phyloP scores from a whole-genome alignment of 2,329 filamentous ascomycete species.

The Calonectria montana region DNA sequence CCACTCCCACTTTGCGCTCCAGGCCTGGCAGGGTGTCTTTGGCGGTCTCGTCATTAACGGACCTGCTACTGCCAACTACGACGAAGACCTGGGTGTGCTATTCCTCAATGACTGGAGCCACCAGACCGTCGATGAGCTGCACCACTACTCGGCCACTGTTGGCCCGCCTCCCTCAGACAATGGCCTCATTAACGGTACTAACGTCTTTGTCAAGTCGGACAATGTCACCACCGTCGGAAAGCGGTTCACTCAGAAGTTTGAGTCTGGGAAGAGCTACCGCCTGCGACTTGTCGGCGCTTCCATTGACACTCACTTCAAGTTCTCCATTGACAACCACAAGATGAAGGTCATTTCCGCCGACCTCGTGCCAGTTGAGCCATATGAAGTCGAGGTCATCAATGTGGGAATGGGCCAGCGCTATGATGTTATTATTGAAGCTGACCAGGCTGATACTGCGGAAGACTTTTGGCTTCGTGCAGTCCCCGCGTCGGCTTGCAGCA shows the following conservation, averaged over 20 bases:
- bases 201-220: slow-evolving; percentile 48
- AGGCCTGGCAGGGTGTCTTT: slow-evolving; percentile 34
- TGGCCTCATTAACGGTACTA: slow-evolving; percentile 58
- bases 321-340: slow-evolving; percentile 66
- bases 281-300: slow-evolving; percentile 61
- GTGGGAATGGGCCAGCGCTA: slow-evolving; percentile 51
- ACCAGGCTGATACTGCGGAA: slow-evolving; percentile 44
- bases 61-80: slow-evolving; percentile 68
- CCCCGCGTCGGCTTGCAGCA: slow-evolving; percentile 54
- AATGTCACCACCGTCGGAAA: slow-evolving; percentile 42
- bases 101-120: slow-evolving; percentile 71
- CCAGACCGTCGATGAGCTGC: slow-evolving; percentile 53
- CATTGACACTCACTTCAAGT: slow-evolving; percentile 57
- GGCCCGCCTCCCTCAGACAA: slow-evolving; percentile 56
- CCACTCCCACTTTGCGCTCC: slow-evolving; percentile 34
- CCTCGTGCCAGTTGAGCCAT: slow-evolving; percentile 68
- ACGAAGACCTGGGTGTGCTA: slow-evolving; percentile 71
- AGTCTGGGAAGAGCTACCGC: slow-evolving; percentile 56
- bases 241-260: slow-evolving; percentile 52
- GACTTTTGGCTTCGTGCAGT: slow-evolving; percentile 63
- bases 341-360: slow-evolving; percentile 69
- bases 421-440: slow-evolving; percentile 58
- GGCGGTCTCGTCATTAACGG: slow-evolving; percentile 62
- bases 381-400: slow-evolving; percentile 52
- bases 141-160: slow-evolving; percentile 36